Conservation (phyloP, 2,329 filamentous ascomycete species). For the Berkeleyomyces basicola region DNA sequence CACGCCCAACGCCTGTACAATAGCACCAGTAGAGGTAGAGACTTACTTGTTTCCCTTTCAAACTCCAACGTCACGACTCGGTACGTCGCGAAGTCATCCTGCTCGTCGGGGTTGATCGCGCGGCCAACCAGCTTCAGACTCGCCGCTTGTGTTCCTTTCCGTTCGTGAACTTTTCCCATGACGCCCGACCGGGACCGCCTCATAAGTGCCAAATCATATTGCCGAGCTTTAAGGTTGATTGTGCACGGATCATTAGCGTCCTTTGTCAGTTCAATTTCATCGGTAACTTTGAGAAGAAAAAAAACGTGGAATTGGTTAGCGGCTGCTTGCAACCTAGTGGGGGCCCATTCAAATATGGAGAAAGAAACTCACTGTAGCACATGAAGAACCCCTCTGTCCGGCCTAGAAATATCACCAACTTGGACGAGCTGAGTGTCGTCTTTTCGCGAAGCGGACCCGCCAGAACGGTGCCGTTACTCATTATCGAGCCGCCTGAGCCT, state of each 20-base stretch:
- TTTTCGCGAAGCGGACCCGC: neutral
- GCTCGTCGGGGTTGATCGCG: slow-evolving; percentile 4
- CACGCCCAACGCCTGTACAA: neutral
- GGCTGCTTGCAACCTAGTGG: neutral
- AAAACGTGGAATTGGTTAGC: neutral
- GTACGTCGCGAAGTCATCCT: neutral
- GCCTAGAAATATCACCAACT: slow-evolving; percentile 3
- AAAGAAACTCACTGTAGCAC: slow-evolving; percentile 3
- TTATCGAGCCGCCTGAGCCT: neutral
- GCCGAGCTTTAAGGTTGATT: neutral
- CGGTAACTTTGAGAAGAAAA: slow-evolving; percentile 4
- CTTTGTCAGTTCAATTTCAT: neutral
- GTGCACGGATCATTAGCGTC: neutral
- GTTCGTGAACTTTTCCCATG: neutral
- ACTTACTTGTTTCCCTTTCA: slow-evolving; percentile 4
- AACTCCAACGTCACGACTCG: slow-evolving; percentile 2
- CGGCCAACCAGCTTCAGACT: neutral
- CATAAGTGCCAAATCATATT: neutral
- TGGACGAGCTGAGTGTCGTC: neutral
- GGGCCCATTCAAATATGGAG: neutral
- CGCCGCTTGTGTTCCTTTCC: neutral
- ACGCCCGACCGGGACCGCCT: slow-evolving; percentile 2
- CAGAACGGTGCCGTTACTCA: neutral
- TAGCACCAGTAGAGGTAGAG: neutral
- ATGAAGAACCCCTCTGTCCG: neutral